phyloP scores from a whole-genome alignment of 169 alveolate genomes.

The Plasmodium gaboni region DNA sequence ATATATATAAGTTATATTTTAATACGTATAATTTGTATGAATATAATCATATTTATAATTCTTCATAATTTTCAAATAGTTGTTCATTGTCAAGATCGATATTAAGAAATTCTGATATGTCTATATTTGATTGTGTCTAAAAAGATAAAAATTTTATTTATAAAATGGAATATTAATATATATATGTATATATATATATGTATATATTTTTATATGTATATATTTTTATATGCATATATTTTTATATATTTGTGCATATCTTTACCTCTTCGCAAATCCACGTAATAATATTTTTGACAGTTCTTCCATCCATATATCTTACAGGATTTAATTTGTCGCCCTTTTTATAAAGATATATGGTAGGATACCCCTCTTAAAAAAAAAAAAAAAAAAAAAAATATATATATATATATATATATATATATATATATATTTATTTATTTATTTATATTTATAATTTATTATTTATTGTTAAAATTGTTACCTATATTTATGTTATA shows the following conservation, averaged over 20 bases:
- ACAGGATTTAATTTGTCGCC: conserved; percentile 35
- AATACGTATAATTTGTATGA: too few relatives aligned
- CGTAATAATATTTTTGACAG: conserved; percentile 33
- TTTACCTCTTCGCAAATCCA: conserved; percentile 69
- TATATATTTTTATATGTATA: background rate
- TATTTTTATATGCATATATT: conserved; percentile 1
- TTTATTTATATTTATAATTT: background rate
- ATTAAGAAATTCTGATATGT: conserved; percentile 41
- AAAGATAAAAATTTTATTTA: conserved; percentile 25
- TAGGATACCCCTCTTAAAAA: conserved; percentile 79
- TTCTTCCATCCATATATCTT: conserved; percentile 29
- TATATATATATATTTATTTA: background rate
- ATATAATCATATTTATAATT: conserved; percentile 12
- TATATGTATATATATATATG: background rate
- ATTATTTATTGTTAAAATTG: background rate
- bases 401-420: background rate
- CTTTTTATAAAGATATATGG: conserved; percentile 74
- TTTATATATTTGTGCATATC: background rate
- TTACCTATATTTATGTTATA: conserved; percentile 52
- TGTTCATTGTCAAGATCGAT: conserved; percentile 69
- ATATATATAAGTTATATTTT: too few relatives aligned
- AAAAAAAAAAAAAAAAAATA: conserved; percentile 3
- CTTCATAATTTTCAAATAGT: conserved; percentile 75
- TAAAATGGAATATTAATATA: background rate
- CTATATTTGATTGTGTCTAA: conserved; percentile 59